These are phyloP conservation scores for Thymus quinquecostatus DNA, from an alignment of 257 asterid species.

Conservation along the genomic window DNA sequence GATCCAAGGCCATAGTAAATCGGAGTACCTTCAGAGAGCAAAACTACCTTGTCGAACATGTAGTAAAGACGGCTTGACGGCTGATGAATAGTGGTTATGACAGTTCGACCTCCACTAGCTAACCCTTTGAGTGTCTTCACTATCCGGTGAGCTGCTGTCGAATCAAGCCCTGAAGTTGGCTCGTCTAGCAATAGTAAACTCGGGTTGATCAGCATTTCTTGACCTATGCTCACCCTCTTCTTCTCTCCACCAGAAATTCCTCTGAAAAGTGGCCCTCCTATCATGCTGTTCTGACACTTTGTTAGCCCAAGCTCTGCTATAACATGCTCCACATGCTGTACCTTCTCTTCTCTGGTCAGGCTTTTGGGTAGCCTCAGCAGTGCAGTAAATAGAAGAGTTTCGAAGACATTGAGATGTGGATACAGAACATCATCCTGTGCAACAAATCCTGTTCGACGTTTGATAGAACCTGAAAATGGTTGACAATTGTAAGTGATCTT, in stretches of 20 bases:
- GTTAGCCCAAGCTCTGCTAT: constrained; percentile 68
- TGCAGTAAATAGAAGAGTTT: constrained; percentile 85
- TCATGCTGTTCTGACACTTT: constrained; percentile 73
- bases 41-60: constrained; percentile 84
- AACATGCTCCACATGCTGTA: constrained; percentile 72
- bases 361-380: constrained; percentile 70
- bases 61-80: constrained; percentile 92
- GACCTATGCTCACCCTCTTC: constrained; percentile 96
- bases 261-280: constrained; percentile 79
- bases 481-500: constrained; percentile 80
- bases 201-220: constrained; percentile 92
- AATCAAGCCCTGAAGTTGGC: constrained; percentile 96
- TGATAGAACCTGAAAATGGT: constrained; percentile 76
- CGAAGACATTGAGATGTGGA: constrained; percentile 84
- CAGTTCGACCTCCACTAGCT: constrained; percentile 83
- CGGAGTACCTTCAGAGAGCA: constrained; percentile 89
- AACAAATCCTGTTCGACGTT: constrained; percentile 85
- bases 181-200: constrained; percentile 81
- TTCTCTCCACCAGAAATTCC: constrained; percentile 98
- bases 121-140: constrained; percentile 74
- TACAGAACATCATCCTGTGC: constrained; percentile 84
- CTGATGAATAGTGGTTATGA: constrained; percentile 94
- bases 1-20: constrained; percentile 87
- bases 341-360: constrained; percentile 57
- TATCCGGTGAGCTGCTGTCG: constrained; percentile 85